phyloP scores from a whole-genome alignment of 2,329 filamentous ascomycete species.

The Aspergillus sergii region DNA sequence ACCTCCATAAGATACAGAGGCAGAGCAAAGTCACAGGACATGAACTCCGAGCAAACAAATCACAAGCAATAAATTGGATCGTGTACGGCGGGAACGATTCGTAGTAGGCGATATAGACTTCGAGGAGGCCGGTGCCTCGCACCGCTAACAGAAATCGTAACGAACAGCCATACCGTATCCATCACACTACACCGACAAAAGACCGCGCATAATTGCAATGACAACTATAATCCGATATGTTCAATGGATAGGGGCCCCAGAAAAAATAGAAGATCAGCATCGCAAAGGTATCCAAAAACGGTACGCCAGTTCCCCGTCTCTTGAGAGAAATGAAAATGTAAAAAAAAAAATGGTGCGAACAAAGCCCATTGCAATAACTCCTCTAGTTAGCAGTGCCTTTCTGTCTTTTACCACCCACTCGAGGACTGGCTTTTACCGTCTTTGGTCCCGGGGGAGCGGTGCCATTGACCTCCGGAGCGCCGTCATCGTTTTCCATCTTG shows the following conservation, averaged over 20 bases:
- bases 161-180: constrained; percentile 5
- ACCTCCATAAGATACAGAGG: constrained; percentile 9
- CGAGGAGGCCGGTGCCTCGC: constrained; percentile 3
- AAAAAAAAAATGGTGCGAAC: constrained; percentile 1
- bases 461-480: constrained; percentile 53
- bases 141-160: not conserved
- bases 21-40: constrained; percentile 12
- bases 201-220: constrained; percentile 15
- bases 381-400: constrained; percentile 43
- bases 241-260: constrained; percentile 18
- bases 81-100: not conserved
- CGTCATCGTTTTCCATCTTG: constrained; percentile 61
- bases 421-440: constrained; percentile 52
- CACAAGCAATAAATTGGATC: not conserved
- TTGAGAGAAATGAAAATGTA: constrained; percentile 23
- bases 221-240: constrained; percentile 27
- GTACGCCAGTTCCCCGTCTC: constrained; percentile 33
- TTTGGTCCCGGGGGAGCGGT: constrained; percentile 34
- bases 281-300: constrained; percentile 30
- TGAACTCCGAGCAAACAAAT: constrained; percentile 12
- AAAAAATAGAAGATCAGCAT: constrained; percentile 20
- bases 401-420: constrained; percentile 50
- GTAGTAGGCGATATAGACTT: not conserved
- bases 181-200: constrained; percentile 17
- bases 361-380: constrained; percentile 11